Conservation (phyloP, 148 eudicot genomes). For the Nepenthes mirabilis region DNA sequence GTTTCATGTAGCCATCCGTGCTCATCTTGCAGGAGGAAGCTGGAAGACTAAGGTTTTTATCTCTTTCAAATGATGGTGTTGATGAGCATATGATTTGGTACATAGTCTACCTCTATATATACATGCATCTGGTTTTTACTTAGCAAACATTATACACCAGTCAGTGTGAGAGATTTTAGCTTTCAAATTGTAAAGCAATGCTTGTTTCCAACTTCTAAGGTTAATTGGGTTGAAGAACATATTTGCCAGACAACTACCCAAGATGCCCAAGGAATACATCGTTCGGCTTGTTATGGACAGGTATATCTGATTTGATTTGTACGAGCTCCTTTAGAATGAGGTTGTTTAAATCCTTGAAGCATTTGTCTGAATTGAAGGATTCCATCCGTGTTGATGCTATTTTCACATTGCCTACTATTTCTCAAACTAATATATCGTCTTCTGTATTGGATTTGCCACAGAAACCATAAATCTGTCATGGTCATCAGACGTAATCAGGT, state of each 20-base stretch:
- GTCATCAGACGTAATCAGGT: constrained; percentile 58
- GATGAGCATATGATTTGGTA: constrained; percentile 98
- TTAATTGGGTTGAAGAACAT: constrained; percentile 92
- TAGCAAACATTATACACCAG: too few species aligned
- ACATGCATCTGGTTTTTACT: too few species aligned
- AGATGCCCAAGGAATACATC: constrained; percentile 98
- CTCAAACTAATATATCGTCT: background rate
- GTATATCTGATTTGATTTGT: constrained; percentile 15
- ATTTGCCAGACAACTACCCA: constrained; percentile 91
- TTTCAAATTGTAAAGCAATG: too few species aligned
- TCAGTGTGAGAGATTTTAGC: too few species aligned
- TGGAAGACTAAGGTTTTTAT: constrained; percentile 60
- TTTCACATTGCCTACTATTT: background rate
- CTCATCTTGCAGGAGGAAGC: constrained; percentile 59
- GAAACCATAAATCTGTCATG: constrained; percentile 94
- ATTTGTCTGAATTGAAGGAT: background rate
- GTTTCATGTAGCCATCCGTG: background rate
- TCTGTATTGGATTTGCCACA: constrained; percentile 21
- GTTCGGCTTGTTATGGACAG: constrained; percentile 99
- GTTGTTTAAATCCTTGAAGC: background rate
- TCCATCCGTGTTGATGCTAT: background rate
- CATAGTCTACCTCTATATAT: constrained; percentile 7
- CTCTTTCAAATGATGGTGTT: constrained; percentile 67
- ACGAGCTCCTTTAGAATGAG: background rate
- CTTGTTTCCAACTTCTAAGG: constrained; percentile 34